Evolutionary conservation across 1,284 basidiomycete species (phyloP), one percentile per base, ranked within the genome.

Genomic region (Microstroma glucosiphilum): DNA sequence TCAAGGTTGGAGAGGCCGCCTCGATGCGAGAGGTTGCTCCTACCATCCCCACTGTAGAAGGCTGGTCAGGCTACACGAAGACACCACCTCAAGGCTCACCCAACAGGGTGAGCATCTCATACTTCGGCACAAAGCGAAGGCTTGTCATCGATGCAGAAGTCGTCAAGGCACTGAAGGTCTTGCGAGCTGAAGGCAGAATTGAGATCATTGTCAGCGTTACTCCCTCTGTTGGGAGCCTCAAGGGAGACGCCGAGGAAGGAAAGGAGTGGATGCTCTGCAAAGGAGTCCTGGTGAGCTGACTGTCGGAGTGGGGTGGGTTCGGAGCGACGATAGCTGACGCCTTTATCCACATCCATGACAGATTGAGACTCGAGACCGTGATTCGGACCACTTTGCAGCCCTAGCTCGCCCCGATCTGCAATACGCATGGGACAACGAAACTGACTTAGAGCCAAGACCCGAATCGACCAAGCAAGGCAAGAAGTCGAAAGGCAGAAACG

Each of bases 111-210:
- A 93, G 90, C 13, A 90, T 96, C 73, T 88, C 94, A 0, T 98
- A 94, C 79, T 91, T 92, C 65, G 88, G 88, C 49, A 91, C 90
- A 56, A 87, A 87, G 61, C 84, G 90, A 61, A 85, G 94, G 42
- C 83, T 98, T 55, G 88, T 93, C 26, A 84, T 97, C 64, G 89
- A 97, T 79, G 89, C 93, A 2, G 88, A 89, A 63, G 86, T 90
- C 23, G 89, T 96, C 41, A 86, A 89, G 53, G 85, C 84, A 62
- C 83, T 98, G 61, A 88, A 85, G 70, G 85, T 98, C 13, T 88
- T 86, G 81, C 85, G 94, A 58, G 84, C 84, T 40, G 89, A 91
- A 69, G 91, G 89, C 43, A 86, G 88, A 58, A 88, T 96, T 63
- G 92, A 97, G 78, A 87, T 96, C 21, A 75, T 82, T 19, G 82